Conservation (phyloP, 805 yeast genomes). For the Komagataella populi region DNA sequence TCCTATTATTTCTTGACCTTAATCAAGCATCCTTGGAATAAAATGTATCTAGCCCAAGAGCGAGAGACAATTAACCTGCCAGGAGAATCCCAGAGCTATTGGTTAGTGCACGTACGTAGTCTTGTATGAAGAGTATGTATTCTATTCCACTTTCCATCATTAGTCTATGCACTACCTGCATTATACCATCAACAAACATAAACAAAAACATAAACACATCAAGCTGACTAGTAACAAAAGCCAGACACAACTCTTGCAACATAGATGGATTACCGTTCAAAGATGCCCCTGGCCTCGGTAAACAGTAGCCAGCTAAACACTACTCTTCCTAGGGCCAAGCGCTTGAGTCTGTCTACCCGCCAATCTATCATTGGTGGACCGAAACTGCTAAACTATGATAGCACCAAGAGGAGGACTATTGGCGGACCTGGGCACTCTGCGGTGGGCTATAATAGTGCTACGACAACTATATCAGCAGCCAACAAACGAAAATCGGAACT, state of each 20-base stretch:
- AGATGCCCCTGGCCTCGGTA: neutral
- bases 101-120: neutral
- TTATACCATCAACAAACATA: neutral
- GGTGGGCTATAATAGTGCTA: neutral
- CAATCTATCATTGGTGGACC: constrained; percentile 18
- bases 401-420: neutral
- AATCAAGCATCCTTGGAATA: too few species aligned
- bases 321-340: neutral
- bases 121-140: too few species aligned
- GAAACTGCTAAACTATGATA: constrained; percentile 6
- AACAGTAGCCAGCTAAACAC: neutral
- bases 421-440: neutral
- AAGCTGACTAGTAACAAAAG: neutral
- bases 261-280: neutral
- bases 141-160: neutral
- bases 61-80: neutral
- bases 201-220: neutral
- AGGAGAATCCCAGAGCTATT: neutral
- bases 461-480: neutral
- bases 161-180: neutral
- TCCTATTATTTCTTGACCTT: too few species aligned
- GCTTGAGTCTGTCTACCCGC: constrained; percentile 8
- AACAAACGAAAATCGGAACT: neutral
- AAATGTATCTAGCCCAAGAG: neutral
- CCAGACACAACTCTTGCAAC: neutral